A percentile compares a stretch with the other conserved stretches of the same genome.
Conservation (phyloP, 192 early-diverging fungal genomes). For the Entomortierella parvispora region DNA sequence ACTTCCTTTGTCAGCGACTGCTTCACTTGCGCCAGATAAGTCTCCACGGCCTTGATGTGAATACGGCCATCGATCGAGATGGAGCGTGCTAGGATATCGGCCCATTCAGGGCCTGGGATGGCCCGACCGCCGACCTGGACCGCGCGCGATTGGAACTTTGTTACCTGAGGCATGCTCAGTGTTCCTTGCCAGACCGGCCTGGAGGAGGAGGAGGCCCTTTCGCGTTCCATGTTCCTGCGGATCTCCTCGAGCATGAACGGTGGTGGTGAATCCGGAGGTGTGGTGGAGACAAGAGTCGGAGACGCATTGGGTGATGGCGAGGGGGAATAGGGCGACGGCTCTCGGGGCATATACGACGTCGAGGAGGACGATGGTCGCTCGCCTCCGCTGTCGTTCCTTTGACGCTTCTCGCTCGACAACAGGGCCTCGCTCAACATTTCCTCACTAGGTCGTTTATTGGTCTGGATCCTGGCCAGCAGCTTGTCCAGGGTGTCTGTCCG, state of each 20-base stretch:
- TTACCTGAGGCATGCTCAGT: slow-evolving; percentile 73
- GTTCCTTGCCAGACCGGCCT: slow-evolving; percentile 68
- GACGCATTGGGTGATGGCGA: slow-evolving; percentile 37
- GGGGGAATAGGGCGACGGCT: slow-evolving; percentile 48
- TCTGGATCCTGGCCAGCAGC: slow-evolving; percentile 61
- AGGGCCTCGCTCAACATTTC: slow-evolving; percentile 46
- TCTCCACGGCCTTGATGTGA: slow-evolving; percentile 54
- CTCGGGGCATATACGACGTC: slow-evolving; percentile 37
- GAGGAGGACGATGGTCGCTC: slow-evolving; percentile 4
- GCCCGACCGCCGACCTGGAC: slow-evolving; percentile 68
- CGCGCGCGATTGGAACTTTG: slow-evolving; percentile 63
- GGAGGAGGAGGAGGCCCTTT: neutral
- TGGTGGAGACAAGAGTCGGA: slow-evolving; percentile 21
- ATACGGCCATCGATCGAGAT: slow-evolving; percentile 77
- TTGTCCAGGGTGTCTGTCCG: slow-evolving; percentile 62
- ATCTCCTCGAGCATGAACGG: slow-evolving; percentile 33
- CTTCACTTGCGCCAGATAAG: slow-evolving; percentile 66
- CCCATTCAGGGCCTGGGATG: slow-evolving; percentile 62
- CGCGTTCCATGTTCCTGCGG: slow-evolving; percentile 1
- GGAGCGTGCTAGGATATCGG: slow-evolving; percentile 63
- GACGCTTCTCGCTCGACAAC: slow-evolving; percentile 40
- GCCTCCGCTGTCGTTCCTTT: slow-evolving; percentile 31
- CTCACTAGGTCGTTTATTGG: slow-evolving; percentile 42
- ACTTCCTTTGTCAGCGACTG: slow-evolving; percentile 67
- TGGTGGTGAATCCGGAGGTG: slow-evolving; percentile 23